Evolutionary conservation across 1,139 yeast species (phyloP).

Genomic region (Saccharomyces hybrid): DNA sequence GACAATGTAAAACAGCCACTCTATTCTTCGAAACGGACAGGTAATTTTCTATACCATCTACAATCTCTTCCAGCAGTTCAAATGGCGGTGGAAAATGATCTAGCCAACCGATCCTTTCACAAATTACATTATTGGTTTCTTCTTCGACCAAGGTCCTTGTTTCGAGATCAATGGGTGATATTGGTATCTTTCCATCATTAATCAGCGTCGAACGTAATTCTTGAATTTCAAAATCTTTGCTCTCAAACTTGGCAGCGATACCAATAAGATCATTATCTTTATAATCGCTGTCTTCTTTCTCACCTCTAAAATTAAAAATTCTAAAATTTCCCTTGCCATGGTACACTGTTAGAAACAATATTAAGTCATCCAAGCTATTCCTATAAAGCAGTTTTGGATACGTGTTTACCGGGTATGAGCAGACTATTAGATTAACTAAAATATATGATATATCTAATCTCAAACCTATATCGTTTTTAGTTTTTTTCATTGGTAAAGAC

Average conservation of each 20-base stretch:
- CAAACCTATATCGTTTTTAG: conserved; percentile 24
- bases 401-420: conserved; percentile 61
- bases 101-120: conserved; percentile 37
- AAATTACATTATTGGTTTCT: conserved; percentile 3
- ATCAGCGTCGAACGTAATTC: neutral
- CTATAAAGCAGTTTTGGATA: conserved; percentile 45
- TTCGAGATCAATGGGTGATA: neutral
- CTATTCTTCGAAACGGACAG: conserved; percentile 33
- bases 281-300: conserved; percentile 45
- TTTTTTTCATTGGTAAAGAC: conserved; percentile 23
- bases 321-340: conserved; percentile 55
- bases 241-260: neutral
- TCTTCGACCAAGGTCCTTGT: neutral
- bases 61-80: conserved; percentile 38
- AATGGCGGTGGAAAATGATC: conserved; percentile 81
- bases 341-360: conserved; percentile 40
- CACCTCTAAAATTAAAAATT: conserved; percentile 66
- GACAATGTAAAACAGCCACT: conserved; percentile 76
- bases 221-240: neutral
- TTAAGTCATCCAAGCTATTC: conserved; percentile 47
- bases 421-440: conserved; percentile 53
- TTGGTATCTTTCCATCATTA: neutral
- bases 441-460: conserved; percentile 59
- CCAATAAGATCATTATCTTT: conserved; percentile 32
- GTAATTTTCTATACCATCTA: conserved; percentile 42